Evolutionary conservation across 106 monocot genomes (phyloP).

Genomic region (Agapanthus africanus): DNA sequence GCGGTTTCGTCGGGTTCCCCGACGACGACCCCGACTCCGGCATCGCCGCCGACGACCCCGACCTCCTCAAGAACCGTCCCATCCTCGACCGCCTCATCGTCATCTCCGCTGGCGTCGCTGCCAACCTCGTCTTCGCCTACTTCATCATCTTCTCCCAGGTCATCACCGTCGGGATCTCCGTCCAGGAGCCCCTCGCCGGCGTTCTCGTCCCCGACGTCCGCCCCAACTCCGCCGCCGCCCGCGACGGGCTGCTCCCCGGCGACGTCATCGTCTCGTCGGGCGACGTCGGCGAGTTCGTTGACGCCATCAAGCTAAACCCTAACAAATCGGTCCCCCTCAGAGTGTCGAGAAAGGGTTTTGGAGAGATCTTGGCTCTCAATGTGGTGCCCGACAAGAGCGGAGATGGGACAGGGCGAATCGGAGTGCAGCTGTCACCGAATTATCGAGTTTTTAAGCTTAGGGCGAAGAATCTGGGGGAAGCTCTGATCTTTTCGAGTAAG

Average conservation of each 20-base stretch:
- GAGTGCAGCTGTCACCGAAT: slow-evolving; percentile 86
- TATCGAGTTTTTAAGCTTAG: slow-evolving; percentile 39
- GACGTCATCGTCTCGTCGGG: slow-evolving; percentile 46
- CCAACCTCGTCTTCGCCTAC: slow-evolving; percentile 77
- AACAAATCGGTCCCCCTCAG: slow-evolving; percentile 23
- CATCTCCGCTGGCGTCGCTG: slow-evolving; percentile 80
- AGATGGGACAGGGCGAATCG: slow-evolving; percentile 72
- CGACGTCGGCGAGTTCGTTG: slow-evolving; percentile 54
- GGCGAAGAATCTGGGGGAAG: slow-evolving; percentile 37
- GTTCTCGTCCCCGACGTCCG: slow-evolving; percentile 73
- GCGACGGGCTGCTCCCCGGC: slow-evolving; percentile 51
- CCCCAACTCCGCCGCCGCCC: slow-evolving; percentile 48
- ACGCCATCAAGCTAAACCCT: slow-evolving; percentile 59
- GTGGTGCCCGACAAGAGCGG: slow-evolving; percentile 55
- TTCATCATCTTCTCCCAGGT: slow-evolving; percentile 60
- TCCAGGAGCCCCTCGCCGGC: slow-evolving; percentile 54
- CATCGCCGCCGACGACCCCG: slow-evolving; percentile 62
- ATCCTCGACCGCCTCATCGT: slow-evolving; percentile 73
- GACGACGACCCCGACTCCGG: slow-evolving; percentile 71
- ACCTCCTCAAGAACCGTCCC: slow-evolving; percentile 79
- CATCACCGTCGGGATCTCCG: slow-evolving; percentile 61
- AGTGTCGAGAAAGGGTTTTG: slow-evolving; percentile 17
- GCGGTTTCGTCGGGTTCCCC: slow-evolving; percentile 90
- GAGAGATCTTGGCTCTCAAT: slow-evolving; percentile 9
- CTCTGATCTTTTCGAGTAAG: slow-evolving; percentile 33